Conservation (phyloP, 768 basidiomycete genomes). For the Lactarius evosmus region DNA sequence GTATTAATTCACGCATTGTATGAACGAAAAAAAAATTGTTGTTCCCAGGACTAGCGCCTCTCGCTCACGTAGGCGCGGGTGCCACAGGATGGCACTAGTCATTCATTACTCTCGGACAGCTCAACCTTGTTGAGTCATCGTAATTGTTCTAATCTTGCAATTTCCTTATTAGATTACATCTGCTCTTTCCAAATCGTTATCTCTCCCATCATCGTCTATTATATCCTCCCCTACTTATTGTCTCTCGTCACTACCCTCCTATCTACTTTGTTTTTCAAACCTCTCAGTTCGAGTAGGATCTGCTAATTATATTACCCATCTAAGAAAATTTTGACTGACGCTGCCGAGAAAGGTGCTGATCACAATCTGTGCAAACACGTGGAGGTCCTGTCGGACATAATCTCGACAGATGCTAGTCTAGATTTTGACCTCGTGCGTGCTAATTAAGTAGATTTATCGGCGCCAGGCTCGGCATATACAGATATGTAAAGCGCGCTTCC, state of each 20-base stretch:
- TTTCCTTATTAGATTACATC: conserved; percentile 18
- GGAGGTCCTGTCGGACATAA: neutral
- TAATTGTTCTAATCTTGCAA: conserved; percentile 9
- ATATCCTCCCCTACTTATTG: conserved; percentile 7
- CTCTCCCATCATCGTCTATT: neutral
- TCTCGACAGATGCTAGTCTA: neutral
- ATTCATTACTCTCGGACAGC: neutral
- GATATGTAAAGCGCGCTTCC: neutral
- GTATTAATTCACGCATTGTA: neutral
- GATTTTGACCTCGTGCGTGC: neutral
- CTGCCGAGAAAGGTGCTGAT: conserved; percentile 5
- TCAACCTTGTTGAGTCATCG: neutral
- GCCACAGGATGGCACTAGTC: neutral
- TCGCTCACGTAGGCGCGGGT: conserved; percentile 2
- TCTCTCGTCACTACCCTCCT: neutral
- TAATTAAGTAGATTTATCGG: neutral
- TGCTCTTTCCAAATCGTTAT: neutral
- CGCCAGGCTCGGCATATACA: neutral
- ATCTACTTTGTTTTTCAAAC: neutral
- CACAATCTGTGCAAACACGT: neutral
- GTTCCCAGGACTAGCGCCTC: neutral
- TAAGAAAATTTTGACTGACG: neutral
- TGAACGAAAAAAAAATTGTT: neutral
- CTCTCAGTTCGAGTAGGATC: conserved; percentile 10
- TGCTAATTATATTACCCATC: conserved; percentile 4